Base-by-base conservation (phyloP, 176 grass and related monocot species). In the Guadua angustifolia region DNA sequence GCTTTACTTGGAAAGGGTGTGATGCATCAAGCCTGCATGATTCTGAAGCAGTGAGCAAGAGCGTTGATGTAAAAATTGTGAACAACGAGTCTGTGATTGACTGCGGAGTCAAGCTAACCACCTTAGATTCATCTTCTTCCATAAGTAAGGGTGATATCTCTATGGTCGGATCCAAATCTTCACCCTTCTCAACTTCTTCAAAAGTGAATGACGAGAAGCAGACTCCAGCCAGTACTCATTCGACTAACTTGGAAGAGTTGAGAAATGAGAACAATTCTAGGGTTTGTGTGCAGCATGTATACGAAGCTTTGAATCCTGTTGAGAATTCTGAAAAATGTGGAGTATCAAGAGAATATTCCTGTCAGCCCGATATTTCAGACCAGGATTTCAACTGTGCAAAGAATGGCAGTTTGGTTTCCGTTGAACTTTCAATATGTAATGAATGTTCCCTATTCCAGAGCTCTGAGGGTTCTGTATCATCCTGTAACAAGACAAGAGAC, bases 391-490 rank as follows among this genome's bases (percentile, higher is more conserved):
- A 83, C 26, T 81, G 60, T 13, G 38, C 36, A 69, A 79, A 88
- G 42, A 44, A 72, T 67, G 52, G 19, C 58, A 75, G 43, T 75
- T 71, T 67, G 26, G 67, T 85, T 79, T 62, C 78, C 0, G 58
- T 85, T 35, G 86, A 94, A 66, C 81, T 69, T 21, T 79, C 92
- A 67, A 78, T 88, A 64, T 83, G 80, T 38, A 61, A 82, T 75
- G 86, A 83, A 84, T 90, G 61, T 38, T 91, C 83, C 62, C 44
- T 89, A 80, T 91, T 87, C 69, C 67, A 90, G 66, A 77, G 65
- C 71, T 84, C 83, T 6, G 80, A 72, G 38, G 83, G 62, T 59
- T 75, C 67, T 45, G 74, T 76, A 64, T 87, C 88, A 69, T 67
- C 86, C 24, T 67, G 61, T 67, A 71, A 78, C n/a, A 88, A 86